Evolutionary conservation across 2,329 filamentous ascomycete genomes (phyloP), one percentile per base, ranked within the genome.

Genomic region (Ophiosphaerella korrae): DNA sequence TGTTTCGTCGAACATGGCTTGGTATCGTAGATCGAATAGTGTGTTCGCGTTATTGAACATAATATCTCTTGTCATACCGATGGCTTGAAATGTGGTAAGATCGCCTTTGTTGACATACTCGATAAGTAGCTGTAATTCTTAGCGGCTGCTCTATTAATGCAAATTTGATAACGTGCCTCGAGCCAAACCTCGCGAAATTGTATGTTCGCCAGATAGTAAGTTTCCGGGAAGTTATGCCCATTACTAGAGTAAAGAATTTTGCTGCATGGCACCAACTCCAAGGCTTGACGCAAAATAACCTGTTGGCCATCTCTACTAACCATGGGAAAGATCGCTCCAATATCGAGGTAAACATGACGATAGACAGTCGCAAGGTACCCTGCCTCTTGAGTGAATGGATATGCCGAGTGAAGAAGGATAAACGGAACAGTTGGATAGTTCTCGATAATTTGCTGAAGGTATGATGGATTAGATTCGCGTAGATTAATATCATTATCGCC

Each of bases 211-310:
- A 93, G 77, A 62, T 88, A 82, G 62, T 87, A 94, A 0, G 88
- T 90, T 71, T 93, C 90, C 0, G 89, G 88, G 53, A 90, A 89
- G 72, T 83, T 89, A 67, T 92, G 88, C 0, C 89, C 90, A 65
- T 92, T 89, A 0, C 88, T 92, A 55, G 88, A 91, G 84, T 88
- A 93, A 0, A 93, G 74, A 0, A 94, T 79, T 74, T 93, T 93
- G 44, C 84, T 85, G 47, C 83, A 84, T 0, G 90, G 90, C 18
- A 86, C 88, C 3, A 93, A 71, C 69, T 95, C 90, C 7, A 95
- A 74, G 1, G 89, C 84, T 66, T 94, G 84, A 38, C 86, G 83
- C 11, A 95, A 58, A 1, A 91, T 82, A 0, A 78, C 77, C 60
- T 88, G 85, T 68, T 95, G 89, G 0, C 89, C 91, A 51, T 90